A percentile compares a stretch with the other conserved stretches of the same genome.
These are phyloP conservation scores for Suhomyces emberorum DNA, from an alignment of 805 yeast species.

Conservation along the genomic window DNA sequence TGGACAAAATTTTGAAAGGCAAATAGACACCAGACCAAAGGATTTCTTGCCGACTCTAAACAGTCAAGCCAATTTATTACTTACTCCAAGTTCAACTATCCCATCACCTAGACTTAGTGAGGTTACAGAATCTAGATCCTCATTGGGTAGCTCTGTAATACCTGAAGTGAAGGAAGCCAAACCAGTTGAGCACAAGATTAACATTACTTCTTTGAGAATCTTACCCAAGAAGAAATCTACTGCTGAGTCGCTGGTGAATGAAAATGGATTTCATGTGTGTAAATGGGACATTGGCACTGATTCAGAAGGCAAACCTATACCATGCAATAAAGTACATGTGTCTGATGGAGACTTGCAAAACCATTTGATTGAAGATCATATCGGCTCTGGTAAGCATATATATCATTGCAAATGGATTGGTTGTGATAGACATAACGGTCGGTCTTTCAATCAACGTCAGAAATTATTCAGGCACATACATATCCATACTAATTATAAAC, in stretches of 20 bases:
- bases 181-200: conserved; percentile 12
- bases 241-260: background rate
- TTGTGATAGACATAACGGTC: conserved; percentile 60
- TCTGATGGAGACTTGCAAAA: conserved; percentile 61
- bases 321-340: conserved; percentile 51
- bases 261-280: conserved; percentile 30
- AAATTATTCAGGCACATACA: conserved; percentile 83
- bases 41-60: background rate
- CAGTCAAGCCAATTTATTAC: conserved; percentile 3
- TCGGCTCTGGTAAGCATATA: conserved; percentile 66
- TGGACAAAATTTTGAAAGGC: background rate
- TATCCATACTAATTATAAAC: conserved; percentile 82
- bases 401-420: conserved; percentile 77
- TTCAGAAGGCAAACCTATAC: conserved; percentile 24
- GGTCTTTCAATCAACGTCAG: conserved; percentile 76
- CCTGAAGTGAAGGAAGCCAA: background rate
- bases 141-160: background rate
- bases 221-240: conserved; percentile 20
- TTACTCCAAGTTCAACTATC: conserved; percentile 10
- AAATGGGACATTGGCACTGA: conserved; percentile 37
- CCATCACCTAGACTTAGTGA: conserved; percentile 8
- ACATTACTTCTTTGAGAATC: conserved; percentile 34
- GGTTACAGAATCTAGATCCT: background rate
- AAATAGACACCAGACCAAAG: background rate
- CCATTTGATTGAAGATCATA: conserved; percentile 67